These are phyloP conservation scores for Phyllosticta citriasiana DNA, from an alignment of 2,329 filamentous ascomycete species.

Conservation along the genomic window DNA sequence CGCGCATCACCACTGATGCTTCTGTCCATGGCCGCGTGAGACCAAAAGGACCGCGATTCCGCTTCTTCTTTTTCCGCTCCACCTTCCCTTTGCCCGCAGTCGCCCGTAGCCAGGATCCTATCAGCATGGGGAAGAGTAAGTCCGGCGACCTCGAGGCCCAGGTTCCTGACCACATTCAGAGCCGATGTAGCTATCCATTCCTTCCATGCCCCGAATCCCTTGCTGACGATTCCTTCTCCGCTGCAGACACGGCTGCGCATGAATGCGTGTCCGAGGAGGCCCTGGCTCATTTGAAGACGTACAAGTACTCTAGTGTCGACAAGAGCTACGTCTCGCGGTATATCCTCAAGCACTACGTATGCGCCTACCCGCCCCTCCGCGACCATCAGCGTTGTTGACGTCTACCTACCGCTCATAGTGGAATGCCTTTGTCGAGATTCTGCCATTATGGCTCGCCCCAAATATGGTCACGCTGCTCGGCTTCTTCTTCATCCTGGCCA, in stretches of 20 bases:
- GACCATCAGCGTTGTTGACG: constrained; percentile 16
- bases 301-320: constrained; percentile 97
- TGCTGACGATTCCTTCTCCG: constrained; percentile 2
- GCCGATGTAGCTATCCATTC: constrained; percentile 10
- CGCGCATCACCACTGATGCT: neutral
- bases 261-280: constrained; percentile 76
- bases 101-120: neutral
- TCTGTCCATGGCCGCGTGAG: neutral
- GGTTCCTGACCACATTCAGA: constrained; percentile 8
- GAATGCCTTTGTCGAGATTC: constrained; percentile 86
- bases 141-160: constrained; percentile 11
- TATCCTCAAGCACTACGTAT: constrained; percentile 89
- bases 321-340: constrained; percentile 90
- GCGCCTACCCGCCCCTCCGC: constrained; percentile 23
- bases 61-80: constrained; percentile 9
- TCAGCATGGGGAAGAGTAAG: constrained; percentile 12
- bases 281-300: constrained; percentile 80
- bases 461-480: constrained; percentile 96
- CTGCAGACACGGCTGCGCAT: constrained; percentile 52
- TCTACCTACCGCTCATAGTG: constrained; percentile 50
- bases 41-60: neutral
- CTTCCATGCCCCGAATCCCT: neutral
- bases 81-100: constrained; percentile 7
- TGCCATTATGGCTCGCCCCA: constrained; percentile 92
- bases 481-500: constrained; percentile 86